Evolutionary conservation across 1,284 basidiomycete genomes (phyloP), one percentile per base, ranked within the genome.

Genomic region (Athelia psychrophila): DNA sequence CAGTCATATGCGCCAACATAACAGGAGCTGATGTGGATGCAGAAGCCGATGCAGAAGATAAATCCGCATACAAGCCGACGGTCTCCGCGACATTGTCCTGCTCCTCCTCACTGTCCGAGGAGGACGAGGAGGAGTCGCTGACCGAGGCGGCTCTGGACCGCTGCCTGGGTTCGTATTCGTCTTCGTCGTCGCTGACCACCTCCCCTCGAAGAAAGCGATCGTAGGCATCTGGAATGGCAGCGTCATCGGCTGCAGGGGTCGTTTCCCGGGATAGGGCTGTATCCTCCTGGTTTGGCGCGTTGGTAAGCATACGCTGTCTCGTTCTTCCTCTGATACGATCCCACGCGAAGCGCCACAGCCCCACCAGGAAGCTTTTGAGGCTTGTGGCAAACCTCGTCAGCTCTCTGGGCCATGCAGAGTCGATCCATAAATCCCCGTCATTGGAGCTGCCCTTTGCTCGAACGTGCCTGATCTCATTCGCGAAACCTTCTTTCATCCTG

Each of bases 181-280:
- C 75, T 8, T 83, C 83, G 46, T 86, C 85, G 52, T 88, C 87
- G 53, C 78, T 81, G 47, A 88, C 72, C 25, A 73, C 68, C 54
- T 88, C 85, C 15, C 84, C 86, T 16, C 77, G 70, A 57, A 88
- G 66, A 60, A 89, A 89, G 36, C 78, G 73, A 44, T 67, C 64
- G 62, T 88, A 88, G 2, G 73, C 55, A 18, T 73, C 70, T 19
- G 63, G 64, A 2, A 63, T 63, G n/a, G 56, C 64, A 18, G 54
- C 48, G 57, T 60, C 60, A 53, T 64, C 49, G 27, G 20, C 25
- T 58, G 53, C 50, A 63, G 58, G 23, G 58, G 60, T 44, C 58
- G 57, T 16, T 57, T 57, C 36, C 62, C 62, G 33, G 10, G 24
- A n/a, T 23, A n/a, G 9, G 9, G 44, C 2, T 50, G 44, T 18